Evolutionary conservation across 1,284 basidiomycete genomes (phyloP), one percentile per base, ranked within the genome.

Genomic region (Phlebopus sp.): DNA sequence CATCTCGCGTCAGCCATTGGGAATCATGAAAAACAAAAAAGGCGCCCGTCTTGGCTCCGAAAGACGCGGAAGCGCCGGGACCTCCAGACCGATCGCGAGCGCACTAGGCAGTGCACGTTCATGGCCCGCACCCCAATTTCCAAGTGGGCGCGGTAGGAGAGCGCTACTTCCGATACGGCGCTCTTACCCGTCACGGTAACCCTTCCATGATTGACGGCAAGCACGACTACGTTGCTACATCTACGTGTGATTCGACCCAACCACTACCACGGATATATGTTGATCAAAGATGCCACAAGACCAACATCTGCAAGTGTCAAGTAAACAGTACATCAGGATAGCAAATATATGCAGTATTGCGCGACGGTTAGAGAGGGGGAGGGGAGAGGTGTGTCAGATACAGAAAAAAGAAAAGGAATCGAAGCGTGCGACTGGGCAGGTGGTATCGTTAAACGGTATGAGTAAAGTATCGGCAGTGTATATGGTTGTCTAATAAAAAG

Each of bases 311-410:
- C 32, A 34, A 51, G 43, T 23, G 36, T 54, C 44, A 46, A 53
- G n/a, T 58, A 66, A 46, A 52, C 46, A 59, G 37, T 64, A 64
- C 66, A 68, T 66, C 34, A 40, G 45, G 43, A 44, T 59, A 53
- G 51, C 58, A 52, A 51, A n/a, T n/a, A 56, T 67, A 67, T 64
- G 62, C 63, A 55, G 21, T 44, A 37, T 52, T 27, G 51, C 47
- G 40, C 43, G 38, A 46, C 48, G 51, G 39, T 35, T 56, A 49
- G 50, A 52, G 42, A 31, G 37, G 35, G 42, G 57, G 47, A n/a
- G 52, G 14, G n/a, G 11, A 30, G 25, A 32, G 41, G 40, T 50
- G 50, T 41, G 37, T 31, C 42, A 37, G 44, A 44, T 40, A 47
- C 29, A 23, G 49, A n/a, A 47, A 47, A 43, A 31, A 47, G 48